Percentiles rank a stretch among this genome's conserved stretches.
These are phyloP conservation scores for Tolypocladium guangdongense DNA, from an alignment of 2,329 filamentous ascomycete genomes.

Conservation along the genomic window DNA sequence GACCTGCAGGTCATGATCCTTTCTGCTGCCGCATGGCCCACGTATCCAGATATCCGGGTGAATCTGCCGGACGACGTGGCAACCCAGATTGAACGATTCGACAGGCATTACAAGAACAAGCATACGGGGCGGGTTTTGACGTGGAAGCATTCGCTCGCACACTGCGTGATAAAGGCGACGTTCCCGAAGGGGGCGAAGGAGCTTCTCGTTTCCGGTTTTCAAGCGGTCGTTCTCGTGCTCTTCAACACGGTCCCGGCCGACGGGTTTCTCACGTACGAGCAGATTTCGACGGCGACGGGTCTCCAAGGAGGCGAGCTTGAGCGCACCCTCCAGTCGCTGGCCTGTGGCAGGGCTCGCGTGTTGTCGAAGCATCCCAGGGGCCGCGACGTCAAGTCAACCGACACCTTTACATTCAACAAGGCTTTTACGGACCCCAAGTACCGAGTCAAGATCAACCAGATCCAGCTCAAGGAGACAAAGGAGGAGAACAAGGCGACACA, in stretches of 20 bases:
- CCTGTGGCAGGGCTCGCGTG: conserved; percentile 79
- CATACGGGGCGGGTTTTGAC: conserved; percentile 77
- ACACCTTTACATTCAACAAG: conserved; percentile 77
- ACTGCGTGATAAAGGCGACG: conserved; percentile 72
- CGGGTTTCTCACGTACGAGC: conserved; percentile 60
- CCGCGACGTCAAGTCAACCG: conserved; percentile 64
- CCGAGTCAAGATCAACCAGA: conserved; percentile 96
- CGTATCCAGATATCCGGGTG: conserved; percentile 65
- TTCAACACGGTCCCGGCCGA: conserved; percentile 62
- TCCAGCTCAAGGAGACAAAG: conserved; percentile 91
- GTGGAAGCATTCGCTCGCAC: conserved; percentile 90
- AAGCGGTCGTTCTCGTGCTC: conserved; percentile 79
- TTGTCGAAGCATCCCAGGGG: conserved; percentile 77
- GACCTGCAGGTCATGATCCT: conserved; percentile 74
- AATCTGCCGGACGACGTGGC: conserved; percentile 67
- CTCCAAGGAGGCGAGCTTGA: conserved; percentile 69
- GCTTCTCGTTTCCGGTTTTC: conserved; percentile 80
- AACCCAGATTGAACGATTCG: conserved; percentile 69
- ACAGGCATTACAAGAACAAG: conserved; percentile 77
- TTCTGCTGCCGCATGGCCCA: conserved; percentile 87
- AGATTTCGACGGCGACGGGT: conserved; percentile 64
- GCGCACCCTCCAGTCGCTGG: conserved; percentile 87
- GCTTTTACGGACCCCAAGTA: conserved; percentile 71
- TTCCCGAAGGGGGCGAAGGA: conserved; percentile 80
- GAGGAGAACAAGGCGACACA: conserved; percentile 93